Evolutionary conservation across 108 stramenopile genomes (phyloP), one percentile per base, ranked within the genome.

Genomic region (Pseudonitzschia delicatissima): DNA sequence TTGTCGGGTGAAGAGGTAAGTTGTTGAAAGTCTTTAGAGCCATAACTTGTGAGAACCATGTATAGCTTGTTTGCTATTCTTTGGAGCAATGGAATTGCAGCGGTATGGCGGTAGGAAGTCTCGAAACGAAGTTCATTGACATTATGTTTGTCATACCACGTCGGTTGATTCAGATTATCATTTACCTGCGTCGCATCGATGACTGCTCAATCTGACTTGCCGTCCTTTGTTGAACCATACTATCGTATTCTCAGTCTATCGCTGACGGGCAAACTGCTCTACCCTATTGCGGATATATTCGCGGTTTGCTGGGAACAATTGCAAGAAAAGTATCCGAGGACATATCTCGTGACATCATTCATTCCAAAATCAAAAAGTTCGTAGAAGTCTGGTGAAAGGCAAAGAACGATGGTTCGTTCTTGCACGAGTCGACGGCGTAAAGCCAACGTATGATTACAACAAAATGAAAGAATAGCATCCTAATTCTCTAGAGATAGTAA

Each of bases 231-330:
- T 57, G 31, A 9, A 28, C 13, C 20, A 5, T 17, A 45, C 62
- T 55, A n/a, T n/a, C n/a, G n/a, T n/a, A n/a, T 5, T 12, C 27
- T 9, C 42, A 78, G 71, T 60, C 71, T 96, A 12, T 88, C 87
- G 32, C 72, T 96, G 68, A 92, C 95, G 18, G 95, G 95, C n/a
- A 90, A 84, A 61, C 58, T 96, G 20, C 71, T 92, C 23, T 96
- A 92, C 66, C 85, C 80, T 3, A 72, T 88, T n/a, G 84, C 79
- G 0, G 95, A 96, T 67, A 40, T 79, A 49, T 96, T 96, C 69
- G 68, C 93, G 37, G 95, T 96, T 12, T 92, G 93, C 68, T 96
- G 95, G 95, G 80, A 82, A 29, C 67, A 77, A 66, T 69, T 93
- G 71, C 78, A 77, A 37, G 53, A 69, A 53, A 57, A 72, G 50